Evolutionary conservation across 495 filamentous ascomycete genomes (phyloP).

Genomic region (Neurospora discreta): DNA sequence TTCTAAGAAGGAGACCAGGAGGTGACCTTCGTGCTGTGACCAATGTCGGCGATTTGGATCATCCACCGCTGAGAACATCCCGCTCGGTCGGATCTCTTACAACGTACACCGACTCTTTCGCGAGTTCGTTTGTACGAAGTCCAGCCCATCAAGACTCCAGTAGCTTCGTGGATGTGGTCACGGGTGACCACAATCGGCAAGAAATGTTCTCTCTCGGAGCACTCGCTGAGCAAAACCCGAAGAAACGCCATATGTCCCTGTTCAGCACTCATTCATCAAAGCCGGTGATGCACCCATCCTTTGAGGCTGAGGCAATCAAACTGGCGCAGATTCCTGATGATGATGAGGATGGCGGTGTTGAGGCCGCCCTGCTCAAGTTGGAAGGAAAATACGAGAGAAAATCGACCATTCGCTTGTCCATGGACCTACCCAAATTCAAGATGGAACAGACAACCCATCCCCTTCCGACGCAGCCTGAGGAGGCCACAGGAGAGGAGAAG

Average conservation of each 20-base stretch:
- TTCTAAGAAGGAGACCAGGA: slow-evolving; percentile 76
- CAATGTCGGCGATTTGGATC: slow-evolving; percentile 59
- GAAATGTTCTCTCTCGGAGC: slow-evolving; percentile 49
- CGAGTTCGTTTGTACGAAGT: slow-evolving; percentile 44
- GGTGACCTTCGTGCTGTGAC: slow-evolving; percentile 75
- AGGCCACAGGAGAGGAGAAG: slow-evolving; percentile 29
- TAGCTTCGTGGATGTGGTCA: slow-evolving; percentile 33
- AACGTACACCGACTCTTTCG: slow-evolving; percentile 56
- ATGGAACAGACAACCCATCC: slow-evolving; percentile 2
- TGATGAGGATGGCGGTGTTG: slow-evolving; percentile 80
- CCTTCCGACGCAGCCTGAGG: slow-evolving; percentile 6
- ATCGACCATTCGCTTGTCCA: slow-evolving; percentile 25
- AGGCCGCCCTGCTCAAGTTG: slow-evolving; percentile 82
- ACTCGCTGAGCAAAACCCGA: slow-evolving; percentile 38
- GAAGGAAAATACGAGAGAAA: slow-evolving; percentile 72
- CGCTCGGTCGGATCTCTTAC: slow-evolving; percentile 62
- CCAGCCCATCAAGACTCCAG: slow-evolving; percentile 21
- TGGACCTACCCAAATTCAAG: slow-evolving; percentile 15
- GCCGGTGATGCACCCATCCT: slow-evolving; percentile 70
- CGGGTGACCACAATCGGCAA: slow-evolving; percentile 24
- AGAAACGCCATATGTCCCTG: slow-evolving; percentile 44
- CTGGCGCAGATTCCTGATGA: slow-evolving; percentile 87
- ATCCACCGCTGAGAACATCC: slow-evolving; percentile 42
- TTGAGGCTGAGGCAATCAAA: slow-evolving; percentile 79
- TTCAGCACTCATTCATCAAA: slow-evolving; percentile 67